Evolutionary conservation across 2,329 filamentous ascomycete genomes (phyloP).

Genomic region (Lasiodiplodia hormozganensis): DNA sequence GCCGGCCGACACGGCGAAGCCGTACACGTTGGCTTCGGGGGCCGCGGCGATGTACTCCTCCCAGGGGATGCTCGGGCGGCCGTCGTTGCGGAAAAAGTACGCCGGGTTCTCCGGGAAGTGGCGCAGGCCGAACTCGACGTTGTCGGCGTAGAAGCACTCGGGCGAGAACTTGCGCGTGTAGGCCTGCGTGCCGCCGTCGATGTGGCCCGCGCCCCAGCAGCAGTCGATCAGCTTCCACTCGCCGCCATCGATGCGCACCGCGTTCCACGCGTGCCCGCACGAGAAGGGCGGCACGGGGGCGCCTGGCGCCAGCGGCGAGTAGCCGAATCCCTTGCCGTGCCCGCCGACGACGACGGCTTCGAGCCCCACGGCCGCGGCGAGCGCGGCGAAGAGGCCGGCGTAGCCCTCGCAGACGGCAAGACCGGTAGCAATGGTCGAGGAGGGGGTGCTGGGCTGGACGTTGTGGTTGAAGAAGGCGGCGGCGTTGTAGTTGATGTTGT

Average conservation of each 20-base stretch:
- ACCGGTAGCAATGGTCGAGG: constrained; percentile 76
- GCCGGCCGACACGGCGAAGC: constrained; percentile 54
- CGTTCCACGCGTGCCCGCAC: constrained; percentile 87
- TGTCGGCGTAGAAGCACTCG: constrained; percentile 65
- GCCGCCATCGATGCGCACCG: constrained; percentile 82
- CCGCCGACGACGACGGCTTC: constrained; percentile 77
- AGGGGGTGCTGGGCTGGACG: constrained; percentile 71
- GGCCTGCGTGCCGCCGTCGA: constrained; percentile 60
- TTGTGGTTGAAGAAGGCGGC: constrained; percentile 77
- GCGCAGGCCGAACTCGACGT: constrained; percentile 79
- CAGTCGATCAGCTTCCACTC: constrained; percentile 91
- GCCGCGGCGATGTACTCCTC: constrained; percentile 79
- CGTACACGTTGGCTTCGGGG: constrained; percentile 55
- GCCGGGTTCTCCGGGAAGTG: constrained; percentile 77
- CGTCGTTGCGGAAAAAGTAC: constrained; percentile 78
- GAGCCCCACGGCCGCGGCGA: constrained; percentile 80
- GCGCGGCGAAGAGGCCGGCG: constrained; percentile 78
- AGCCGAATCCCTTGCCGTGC: constrained; percentile 86
- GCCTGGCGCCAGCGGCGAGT: constrained; percentile 67
- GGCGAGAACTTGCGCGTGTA: constrained; percentile 76
- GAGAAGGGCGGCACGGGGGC: constrained; percentile 69
- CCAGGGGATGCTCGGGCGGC: constrained; percentile 69
- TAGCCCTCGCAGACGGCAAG: constrained; percentile 93
- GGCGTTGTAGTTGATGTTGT: constrained; percentile 89
- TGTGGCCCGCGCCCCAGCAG: constrained; percentile 88